These are phyloP conservation scores for Sanghuangporus sanghuang DNA, from an alignment of 1,284 basidiomycete species.

Conservation along the genomic window DNA sequence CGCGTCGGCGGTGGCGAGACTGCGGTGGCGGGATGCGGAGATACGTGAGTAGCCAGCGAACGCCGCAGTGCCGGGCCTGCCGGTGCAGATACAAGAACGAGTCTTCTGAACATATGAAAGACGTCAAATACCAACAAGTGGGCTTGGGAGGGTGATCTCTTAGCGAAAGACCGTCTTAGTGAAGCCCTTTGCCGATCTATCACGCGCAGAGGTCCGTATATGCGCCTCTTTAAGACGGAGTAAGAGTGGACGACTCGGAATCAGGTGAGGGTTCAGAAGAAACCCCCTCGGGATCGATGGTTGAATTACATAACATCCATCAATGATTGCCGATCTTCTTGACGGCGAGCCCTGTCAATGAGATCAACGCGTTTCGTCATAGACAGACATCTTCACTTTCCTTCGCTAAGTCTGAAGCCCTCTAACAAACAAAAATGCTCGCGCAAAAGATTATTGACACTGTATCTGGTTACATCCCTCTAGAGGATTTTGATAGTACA, in stretches of 20 bases:
- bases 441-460: neutral
- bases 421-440: neutral
- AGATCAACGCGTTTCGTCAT: neutral
- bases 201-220: neutral
- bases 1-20: conserved; percentile 30
- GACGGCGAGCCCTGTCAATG: neutral
- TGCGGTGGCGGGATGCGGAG: conserved; percentile 26
- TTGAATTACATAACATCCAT: neutral
- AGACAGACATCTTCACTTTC: neutral
- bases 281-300: neutral
- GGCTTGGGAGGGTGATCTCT: neutral
- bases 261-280: neutral
- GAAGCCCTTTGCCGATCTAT: neutral
- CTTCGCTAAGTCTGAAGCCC: neutral
- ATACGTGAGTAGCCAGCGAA: conserved; percentile 58
- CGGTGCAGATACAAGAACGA: neutral
- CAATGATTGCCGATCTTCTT: conserved; percentile 1
- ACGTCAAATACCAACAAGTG: neutral
- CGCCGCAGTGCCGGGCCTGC: conserved; percentile 27
- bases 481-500: neutral
- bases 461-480: neutral
- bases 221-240: neutral
- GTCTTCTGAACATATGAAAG: conserved; percentile 7
- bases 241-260: neutral
- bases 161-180: neutral